Percentiles rank a stretch among this genome's conserved stretches.
These are phyloP conservation scores for Phyllosticta citrichinensis DNA, from an alignment of 2,329 filamentous ascomycete species.

Conservation along the genomic window DNA sequence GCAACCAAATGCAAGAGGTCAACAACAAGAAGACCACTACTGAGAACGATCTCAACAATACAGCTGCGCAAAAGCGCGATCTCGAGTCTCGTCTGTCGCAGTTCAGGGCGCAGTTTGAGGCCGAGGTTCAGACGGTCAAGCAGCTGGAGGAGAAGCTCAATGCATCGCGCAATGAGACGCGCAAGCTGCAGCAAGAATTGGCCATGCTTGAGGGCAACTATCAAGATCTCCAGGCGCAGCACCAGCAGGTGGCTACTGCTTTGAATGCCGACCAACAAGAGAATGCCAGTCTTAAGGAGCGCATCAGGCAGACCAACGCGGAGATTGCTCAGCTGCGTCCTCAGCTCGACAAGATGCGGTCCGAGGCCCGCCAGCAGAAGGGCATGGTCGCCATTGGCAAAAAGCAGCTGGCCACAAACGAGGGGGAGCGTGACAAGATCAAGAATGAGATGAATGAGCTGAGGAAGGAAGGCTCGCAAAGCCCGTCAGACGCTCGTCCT, in stretches of 20 bases:
- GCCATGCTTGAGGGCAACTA: constrained; percentile 72
- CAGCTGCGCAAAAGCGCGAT: constrained; percentile 79
- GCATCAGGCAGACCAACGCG: constrained; percentile 70
- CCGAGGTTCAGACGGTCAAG: constrained; percentile 80
- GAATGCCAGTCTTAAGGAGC: constrained; percentile 75
- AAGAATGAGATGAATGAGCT: constrained; percentile 67
- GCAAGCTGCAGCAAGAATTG: constrained; percentile 74
- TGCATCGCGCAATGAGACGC: constrained; percentile 66
- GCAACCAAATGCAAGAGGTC: constrained; percentile 89
- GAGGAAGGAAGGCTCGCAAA: constrained; percentile 41
- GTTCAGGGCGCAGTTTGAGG: constrained; percentile 80
- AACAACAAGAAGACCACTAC: constrained; percentile 69
- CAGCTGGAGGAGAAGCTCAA: constrained; percentile 74
- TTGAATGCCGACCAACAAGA: constrained; percentile 84
- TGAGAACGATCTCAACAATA: constrained; percentile 73
- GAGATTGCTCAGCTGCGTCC: constrained; percentile 79
- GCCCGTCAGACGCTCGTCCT: constrained; percentile 27
- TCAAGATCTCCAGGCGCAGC: constrained; percentile 73
- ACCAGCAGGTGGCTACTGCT: constrained; percentile 62
- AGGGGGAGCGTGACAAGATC: constrained; percentile 79
- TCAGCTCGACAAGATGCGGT: constrained; percentile 84
- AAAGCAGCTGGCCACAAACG: constrained; percentile 86
- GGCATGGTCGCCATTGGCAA: constrained; percentile 96
- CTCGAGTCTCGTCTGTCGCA: constrained; percentile 84
- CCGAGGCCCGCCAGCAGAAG: constrained; percentile 88